Base-by-base conservation (phyloP, 768 basidiomycete genomes). In the Phlebiopsis flavidoalba region DNA sequence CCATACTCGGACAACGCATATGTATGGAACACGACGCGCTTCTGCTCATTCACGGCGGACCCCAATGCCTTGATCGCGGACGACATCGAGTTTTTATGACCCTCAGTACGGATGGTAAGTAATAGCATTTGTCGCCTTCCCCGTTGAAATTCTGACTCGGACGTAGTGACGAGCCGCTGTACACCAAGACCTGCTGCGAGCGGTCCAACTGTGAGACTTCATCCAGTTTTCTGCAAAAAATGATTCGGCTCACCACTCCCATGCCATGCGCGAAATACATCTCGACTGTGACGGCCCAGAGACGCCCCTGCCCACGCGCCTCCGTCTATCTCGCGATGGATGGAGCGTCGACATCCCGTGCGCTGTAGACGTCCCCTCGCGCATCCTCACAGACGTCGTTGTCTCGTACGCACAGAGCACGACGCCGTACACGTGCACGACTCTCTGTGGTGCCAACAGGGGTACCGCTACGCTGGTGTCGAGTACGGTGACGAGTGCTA, bases 401-500 rank as follows among this genome's bases (percentile, higher is more conserved):
- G 63, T 62, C 19, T 45, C 61, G 24, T 51, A 59, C 54, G 19
- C 37, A 31, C 36, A 53, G 24, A 31, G 40, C 53, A 64, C 62
- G 57, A 59, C 64, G 15, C 65, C 65, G 53, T 62, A 64, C 37
- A 40, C 59, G 6, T 66, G 67, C 62, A 57, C 61, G 36, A 46
- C 53, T 46, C 43, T 33, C 14, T 68, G 67, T 62, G 53, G 36
- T 26, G 51, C 60, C 33, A 14, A 31, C n/a, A n/a, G n/a, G 61
- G 61, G 45, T 68, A 58, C 63, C 45, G 40, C 37, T 68, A 64
- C 58, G 67, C 67, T 21, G 67, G 67, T 46, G 62, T 68, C 60
- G 67, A 68, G 60, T 68, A 63, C 63, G 63, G 62, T 33, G 58
- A 62, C 58, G 65, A 68, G 56, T 68, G 67, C 53, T 63, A 68